Conservation (phyloP, 176 grass and related monocot species). For the Avena eriantha region DNA sequence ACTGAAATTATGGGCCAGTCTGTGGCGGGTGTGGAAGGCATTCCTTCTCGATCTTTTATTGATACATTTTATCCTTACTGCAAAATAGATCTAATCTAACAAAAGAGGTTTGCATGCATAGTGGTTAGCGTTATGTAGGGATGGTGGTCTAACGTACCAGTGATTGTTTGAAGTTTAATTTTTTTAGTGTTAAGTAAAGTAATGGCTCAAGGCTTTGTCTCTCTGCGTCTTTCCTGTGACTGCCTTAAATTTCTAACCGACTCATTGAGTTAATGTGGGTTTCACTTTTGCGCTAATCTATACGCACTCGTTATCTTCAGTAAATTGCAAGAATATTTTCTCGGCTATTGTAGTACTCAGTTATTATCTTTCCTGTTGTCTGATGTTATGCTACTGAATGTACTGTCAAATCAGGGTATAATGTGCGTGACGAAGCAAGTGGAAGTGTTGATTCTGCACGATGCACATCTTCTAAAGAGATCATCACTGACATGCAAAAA, state of each 20-base stretch:
- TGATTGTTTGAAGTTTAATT: neutral
- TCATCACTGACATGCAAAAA: conserved; percentile 19
- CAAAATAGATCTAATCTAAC: neutral
- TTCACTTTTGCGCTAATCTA: conserved; percentile 2
- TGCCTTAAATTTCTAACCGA: neutral
- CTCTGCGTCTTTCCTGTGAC: neutral
- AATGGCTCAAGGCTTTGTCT: neutral
- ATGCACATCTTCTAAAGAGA: conserved; percentile 34
- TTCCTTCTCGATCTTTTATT: neutral
- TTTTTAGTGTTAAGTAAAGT: neutral
- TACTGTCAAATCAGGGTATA: conserved; percentile 32
- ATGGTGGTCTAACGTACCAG: neutral
- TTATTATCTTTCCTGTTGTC: conserved; percentile 14
- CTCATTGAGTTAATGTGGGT: neutral
- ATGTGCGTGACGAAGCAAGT: conserved; percentile 34
- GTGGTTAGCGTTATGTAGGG: conserved; percentile 1
- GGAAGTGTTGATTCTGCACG: conserved; percentile 40
- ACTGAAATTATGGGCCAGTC: neutral
- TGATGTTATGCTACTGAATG: conserved; percentile 34
- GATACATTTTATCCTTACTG: conserved; percentile 4
- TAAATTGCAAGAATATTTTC: conserved; percentile 35
- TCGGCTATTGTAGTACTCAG: neutral
- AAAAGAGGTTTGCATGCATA: conserved; percentile 1
- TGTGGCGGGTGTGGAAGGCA: neutral
- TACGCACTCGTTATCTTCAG: neutral